These are phyloP conservation scores for Apiotrichum porosum DNA, from an alignment of 1,284 basidiomycete species.

Conservation along the genomic window DNA sequence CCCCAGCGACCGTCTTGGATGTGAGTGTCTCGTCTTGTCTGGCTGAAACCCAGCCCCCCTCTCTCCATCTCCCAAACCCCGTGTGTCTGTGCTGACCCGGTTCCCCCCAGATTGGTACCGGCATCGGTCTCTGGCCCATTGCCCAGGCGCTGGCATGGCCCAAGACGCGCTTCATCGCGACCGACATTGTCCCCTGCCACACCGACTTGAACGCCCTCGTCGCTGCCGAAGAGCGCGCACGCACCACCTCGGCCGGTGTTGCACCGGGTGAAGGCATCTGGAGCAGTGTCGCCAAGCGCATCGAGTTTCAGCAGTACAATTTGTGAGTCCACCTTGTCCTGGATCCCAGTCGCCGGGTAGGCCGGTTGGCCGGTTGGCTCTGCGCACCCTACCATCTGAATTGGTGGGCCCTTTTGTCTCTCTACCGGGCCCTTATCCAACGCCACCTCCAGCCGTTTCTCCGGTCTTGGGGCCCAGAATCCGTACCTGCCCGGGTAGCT, in stretches of 20 bases:
- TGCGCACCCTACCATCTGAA: no score
- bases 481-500: no score
- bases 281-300: conserved; percentile 31
- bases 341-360: no score
- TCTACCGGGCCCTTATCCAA: no score
- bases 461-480: no score
- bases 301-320: conserved; percentile 40
- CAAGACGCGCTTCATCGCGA: conserved; percentile 35
- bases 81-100: neutral
- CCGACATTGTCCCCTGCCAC: conserved; percentile 41
- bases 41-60: no score
- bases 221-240: conserved; percentile 19
- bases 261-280: conserved; percentile 29
- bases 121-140: conserved; percentile 45
- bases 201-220: conserved; percentile 28
- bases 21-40: conserved; percentile 27
- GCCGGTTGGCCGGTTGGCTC: no score
- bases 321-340: conserved; percentile 32
- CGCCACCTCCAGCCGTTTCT: no score
- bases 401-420: no score
- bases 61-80: no score
- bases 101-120: conserved; percentile 37
- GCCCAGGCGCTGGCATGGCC: conserved; percentile 41
- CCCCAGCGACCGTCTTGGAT: conserved; percentile 38
- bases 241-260: conserved; percentile 12